Conservation (phyloP, 805 yeast species). For the Lachancea dasiensis region DNA sequence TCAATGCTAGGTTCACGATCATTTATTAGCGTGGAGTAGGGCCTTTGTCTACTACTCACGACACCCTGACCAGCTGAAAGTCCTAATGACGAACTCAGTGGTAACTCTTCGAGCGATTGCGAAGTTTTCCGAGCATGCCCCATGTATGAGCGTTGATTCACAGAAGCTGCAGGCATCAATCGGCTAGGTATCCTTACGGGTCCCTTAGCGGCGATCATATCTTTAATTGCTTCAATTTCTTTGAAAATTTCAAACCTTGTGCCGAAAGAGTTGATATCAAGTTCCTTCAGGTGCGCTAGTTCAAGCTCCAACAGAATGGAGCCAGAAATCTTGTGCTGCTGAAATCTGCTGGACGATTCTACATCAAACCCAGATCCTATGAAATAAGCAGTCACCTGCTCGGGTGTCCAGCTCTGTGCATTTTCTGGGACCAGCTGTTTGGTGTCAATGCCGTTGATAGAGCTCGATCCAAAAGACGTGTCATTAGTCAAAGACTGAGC, state of each 20-base stretch:
- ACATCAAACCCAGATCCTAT: constrained; percentile 65
- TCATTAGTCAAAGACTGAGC: constrained; percentile 16
- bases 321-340: constrained; percentile 86
- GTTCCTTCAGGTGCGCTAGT: constrained; percentile 77
- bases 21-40: constrained; percentile 11
- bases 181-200: constrained; percentile 14
- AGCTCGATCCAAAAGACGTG: constrained; percentile 10
- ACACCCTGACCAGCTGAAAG: constrained; percentile 2
- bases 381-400: constrained; percentile 77
- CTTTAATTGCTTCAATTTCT: constrained; percentile 67
- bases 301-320: constrained; percentile 79
- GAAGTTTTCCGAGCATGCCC: constrained; percentile 8
- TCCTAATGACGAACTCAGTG: constrained; percentile 14
- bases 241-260: constrained; percentile 88
- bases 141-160: constrained; percentile 17
- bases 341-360: constrained; percentile 71
- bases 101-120: constrained; percentile 9
- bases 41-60: constrained; percentile 7
- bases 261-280: constrained; percentile 90
- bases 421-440: constrained; percentile 41
- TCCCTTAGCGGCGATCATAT: constrained; percentile 12
- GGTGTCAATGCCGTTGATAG: constrained; percentile 19
- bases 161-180: constrained; percentile 40
- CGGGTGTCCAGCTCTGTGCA: constrained; percentile 72
- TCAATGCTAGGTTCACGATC: constrained; percentile 4